Evolutionary conservation across 805 yeast genomes (phyloP).

Genomic region (Teunomyces tritomae): DNA sequence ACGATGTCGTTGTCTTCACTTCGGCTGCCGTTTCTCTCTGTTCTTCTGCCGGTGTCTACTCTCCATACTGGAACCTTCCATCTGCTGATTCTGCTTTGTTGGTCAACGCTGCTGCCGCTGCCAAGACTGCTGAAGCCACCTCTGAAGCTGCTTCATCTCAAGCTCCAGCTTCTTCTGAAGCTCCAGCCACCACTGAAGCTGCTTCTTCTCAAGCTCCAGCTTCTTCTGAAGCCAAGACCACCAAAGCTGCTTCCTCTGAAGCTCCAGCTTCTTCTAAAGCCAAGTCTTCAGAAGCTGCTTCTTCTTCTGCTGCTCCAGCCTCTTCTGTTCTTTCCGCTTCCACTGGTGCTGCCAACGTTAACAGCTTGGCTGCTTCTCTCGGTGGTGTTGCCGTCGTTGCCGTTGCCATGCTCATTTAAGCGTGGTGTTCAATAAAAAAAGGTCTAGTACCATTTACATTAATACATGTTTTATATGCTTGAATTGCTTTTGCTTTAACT

Average conservation of each 20-base stretch:
- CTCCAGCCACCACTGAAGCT: conserved; percentile 1
- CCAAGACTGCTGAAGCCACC: conserved; percentile 8
- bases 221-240: conserved; percentile 14
- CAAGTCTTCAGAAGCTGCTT: conserved; percentile 11
- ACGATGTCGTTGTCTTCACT: conserved; percentile 38
- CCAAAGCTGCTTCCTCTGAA: conserved; percentile 6
- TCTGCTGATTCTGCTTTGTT: conserved; percentile 34
- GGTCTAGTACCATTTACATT: no score
- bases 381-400: conserved; percentile 11
- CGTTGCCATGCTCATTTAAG: conserved; percentile 11
- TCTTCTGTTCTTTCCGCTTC: conserved; percentile 8
- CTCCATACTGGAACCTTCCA: conserved; percentile 42
- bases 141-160: conserved; percentile 6
- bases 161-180: conserved; percentile 1
- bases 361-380: conserved; percentile 9
- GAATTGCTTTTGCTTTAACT: no score
- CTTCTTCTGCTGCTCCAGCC: conserved; percentile 17
- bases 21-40: conserved; percentile 43
- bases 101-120: conserved; percentile 21
- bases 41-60: conserved; percentile 37
- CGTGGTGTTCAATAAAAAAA: no score
- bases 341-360: conserved; percentile 7
- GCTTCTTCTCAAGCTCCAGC: conserved; percentile 11
- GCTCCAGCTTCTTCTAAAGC: conserved; percentile 1
- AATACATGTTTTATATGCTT: no score